Base-by-base conservation (phyloP, 768 basidiomycete species). In the Melanogaster broomeanus region DNA sequence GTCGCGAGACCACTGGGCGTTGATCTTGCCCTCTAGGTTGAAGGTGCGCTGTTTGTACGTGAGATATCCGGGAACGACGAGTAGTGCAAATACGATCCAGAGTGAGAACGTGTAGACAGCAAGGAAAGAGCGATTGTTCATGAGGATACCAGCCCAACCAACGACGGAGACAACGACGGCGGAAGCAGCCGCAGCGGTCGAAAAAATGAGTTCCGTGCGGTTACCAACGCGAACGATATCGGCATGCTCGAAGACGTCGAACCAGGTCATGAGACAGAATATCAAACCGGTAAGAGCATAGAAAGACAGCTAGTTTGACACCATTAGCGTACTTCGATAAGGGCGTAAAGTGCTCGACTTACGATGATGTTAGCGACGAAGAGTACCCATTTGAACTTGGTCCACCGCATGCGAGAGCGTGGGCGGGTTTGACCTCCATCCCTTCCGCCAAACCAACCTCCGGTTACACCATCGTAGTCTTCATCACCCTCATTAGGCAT, bases 111-210 rank as follows among this genome's bases (percentile, higher is more conserved):
- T 78, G 72, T 90, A 91, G 45, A 85, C 67, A 34, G 88, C 88
- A 56, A 91, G 80, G 78, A 93, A 91, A 35, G 81, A 72, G 52
- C 90, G 88, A 65, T 90, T 89, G 77, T 93, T 93, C 62, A 91
- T 81, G 24, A 93, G 72, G 64, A 91, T 82, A 27, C 90, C 90
- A 21, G 88, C 77, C 80, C 84, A 90, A 43, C 90, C 90, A 62
- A 91, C 70, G 48, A 88, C 60, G 18, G 87, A 80, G 28, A 87
- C 88, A 58, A 88, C 64, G 30, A 87, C 63, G 47, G 80, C 84
- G 8, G 83, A 54, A 11, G 73, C 61, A 2, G 85, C 82, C 3
- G 85, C 87, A 41, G 84, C 62, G 18, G 88, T 91, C 30, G 87
- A 88, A 44, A 88, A 66, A 64, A 87, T 72, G 55, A 91, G 80